Percentiles rank a stretch among this genome's conserved stretches.
These are phyloP conservation scores for Xylariales sp. DNA, from an alignment of 2,329 filamentous ascomycete species.

Conservation along the genomic window DNA sequence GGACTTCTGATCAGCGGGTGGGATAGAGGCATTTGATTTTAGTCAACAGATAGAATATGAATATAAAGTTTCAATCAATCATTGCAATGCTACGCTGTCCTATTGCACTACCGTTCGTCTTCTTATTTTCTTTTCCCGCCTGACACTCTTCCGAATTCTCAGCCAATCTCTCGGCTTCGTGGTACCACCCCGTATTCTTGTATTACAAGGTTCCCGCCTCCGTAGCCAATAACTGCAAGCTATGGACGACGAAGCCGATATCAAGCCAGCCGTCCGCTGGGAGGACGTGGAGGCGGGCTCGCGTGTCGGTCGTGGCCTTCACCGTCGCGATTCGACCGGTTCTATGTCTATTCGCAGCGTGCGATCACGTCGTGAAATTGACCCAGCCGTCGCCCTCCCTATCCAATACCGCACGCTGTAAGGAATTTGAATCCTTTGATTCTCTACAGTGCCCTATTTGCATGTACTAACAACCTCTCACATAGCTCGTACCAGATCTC, in stretches of 20 bases:
- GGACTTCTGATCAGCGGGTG: slow-evolving; percentile 2
- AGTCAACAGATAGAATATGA: slow-evolving; percentile 8
- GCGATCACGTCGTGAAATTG: slow-evolving; percentile 54
- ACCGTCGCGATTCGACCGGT: slow-evolving; percentile 49
- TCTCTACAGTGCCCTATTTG: background rate
- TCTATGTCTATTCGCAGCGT: slow-evolving; percentile 58
- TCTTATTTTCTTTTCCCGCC: background rate
- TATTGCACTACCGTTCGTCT: no score
- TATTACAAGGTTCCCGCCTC: background rate
- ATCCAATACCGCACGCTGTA: slow-evolving; percentile 67
- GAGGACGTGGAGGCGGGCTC: slow-evolving; percentile 52
- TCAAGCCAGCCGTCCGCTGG: slow-evolving; percentile 51
- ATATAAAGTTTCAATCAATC: slow-evolving; percentile 16
- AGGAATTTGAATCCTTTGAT: slow-evolving; percentile 41
- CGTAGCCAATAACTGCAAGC: background rate
- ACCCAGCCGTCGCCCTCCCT: slow-evolving; percentile 58
- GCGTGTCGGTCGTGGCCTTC: slow-evolving; percentile 42
- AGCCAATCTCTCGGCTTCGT: slow-evolving; percentile 9
- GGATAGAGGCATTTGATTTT: slow-evolving; percentile 1
- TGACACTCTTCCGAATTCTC: background rate
- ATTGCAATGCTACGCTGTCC: background rate
- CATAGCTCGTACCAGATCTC: slow-evolving; percentile 66
- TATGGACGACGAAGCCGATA: slow-evolving; percentile 43
- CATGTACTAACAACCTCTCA: slow-evolving; percentile 33
- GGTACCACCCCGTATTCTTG: background rate